A percentile compares a stretch with the other conserved stretches of the same genome.
These are phyloP conservation scores for Styphnolobium japonicum DNA, from an alignment of 306 rosid species.

Conservation along the genomic window DNA sequence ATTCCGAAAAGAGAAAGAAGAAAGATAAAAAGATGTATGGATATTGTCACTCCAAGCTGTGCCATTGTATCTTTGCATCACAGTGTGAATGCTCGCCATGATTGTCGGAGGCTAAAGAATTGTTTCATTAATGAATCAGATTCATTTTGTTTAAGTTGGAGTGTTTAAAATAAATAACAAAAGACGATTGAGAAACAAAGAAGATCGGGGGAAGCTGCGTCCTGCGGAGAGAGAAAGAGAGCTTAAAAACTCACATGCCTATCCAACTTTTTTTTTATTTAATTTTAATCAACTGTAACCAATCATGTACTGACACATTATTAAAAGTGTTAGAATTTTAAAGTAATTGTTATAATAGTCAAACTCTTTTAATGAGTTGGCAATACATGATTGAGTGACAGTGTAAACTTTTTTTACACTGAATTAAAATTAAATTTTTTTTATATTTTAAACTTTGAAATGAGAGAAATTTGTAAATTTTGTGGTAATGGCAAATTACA, in stretches of 20 bases:
- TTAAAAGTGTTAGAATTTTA: too few species aligned
- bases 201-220: conserved; percentile 38
- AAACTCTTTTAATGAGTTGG: too few species aligned
- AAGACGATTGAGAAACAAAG: conserved; percentile 18
- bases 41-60: conserved; percentile 59
- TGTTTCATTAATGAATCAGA: conserved; percentile 28
- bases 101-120: conserved; percentile 47
- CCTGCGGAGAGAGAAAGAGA: conserved; percentile 30
- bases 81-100: conserved; percentile 59
- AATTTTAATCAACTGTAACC: too few species aligned
- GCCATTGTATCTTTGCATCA: conserved; percentile 35
- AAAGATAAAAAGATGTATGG: conserved; percentile 18
- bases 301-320: too few species aligned
- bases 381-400: too few species aligned
- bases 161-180: conserved; percentile 15
- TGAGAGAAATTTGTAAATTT: too few species aligned
- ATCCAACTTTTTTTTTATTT: too few species aligned
- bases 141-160: conserved; percentile 14
- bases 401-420: too few species aligned
- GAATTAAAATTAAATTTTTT: too few species aligned
- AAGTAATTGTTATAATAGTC: too few species aligned
- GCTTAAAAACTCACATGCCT: conserved; percentile 30
- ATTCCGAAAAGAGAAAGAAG: conserved; percentile 29
- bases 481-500: too few species aligned
- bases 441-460: too few species aligned